Conservation (phyloP, 1,284 basidiomycete species). For the Xerocomus alliaceus region DNA sequence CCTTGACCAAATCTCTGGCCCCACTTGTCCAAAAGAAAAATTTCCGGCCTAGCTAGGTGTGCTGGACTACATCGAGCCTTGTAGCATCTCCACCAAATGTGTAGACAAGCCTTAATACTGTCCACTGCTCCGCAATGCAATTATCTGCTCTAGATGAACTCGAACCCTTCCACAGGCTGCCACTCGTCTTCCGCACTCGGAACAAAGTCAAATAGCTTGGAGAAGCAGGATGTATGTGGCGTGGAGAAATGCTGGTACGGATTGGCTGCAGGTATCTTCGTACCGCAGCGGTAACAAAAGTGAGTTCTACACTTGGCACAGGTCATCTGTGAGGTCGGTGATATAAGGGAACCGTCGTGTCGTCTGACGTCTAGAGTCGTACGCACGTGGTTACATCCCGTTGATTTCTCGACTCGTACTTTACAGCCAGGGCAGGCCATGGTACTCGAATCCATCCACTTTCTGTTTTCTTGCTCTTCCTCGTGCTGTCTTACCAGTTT, state of each 20-base stretch:
- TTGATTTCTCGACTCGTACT: constrained; percentile 73
- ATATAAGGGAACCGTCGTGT: too few relatives aligned
- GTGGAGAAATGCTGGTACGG: constrained; percentile 77
- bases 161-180: constrained; percentile 59
- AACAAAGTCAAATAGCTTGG: constrained; percentile 68
- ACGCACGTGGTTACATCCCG: constrained; percentile 80
- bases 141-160: constrained; percentile 24
- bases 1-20: too few relatives aligned
- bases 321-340: constrained; percentile 61
- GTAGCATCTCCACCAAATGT: too few relatives aligned
- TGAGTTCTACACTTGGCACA: constrained; percentile 72
- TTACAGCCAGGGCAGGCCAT: constrained; percentile 75
- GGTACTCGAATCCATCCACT: constrained; percentile 68
- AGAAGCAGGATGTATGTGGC: constrained; percentile 61
- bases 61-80: too few relatives aligned
- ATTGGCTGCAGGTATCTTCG: constrained; percentile 53
- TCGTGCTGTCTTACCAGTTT: constrained; percentile 64
- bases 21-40: too few relatives aligned
- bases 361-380: neutral
- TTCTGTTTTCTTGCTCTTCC: constrained; percentile 70
- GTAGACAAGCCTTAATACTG: neutral
- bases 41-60: too few relatives aligned
- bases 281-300: constrained; percentile 81
- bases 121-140: neutral
- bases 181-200: constrained; percentile 53